phyloP scores from a whole-genome alignment of 2,329 filamentous ascomycete genomes.

The Tolypocladium ophioglossoides region DNA sequence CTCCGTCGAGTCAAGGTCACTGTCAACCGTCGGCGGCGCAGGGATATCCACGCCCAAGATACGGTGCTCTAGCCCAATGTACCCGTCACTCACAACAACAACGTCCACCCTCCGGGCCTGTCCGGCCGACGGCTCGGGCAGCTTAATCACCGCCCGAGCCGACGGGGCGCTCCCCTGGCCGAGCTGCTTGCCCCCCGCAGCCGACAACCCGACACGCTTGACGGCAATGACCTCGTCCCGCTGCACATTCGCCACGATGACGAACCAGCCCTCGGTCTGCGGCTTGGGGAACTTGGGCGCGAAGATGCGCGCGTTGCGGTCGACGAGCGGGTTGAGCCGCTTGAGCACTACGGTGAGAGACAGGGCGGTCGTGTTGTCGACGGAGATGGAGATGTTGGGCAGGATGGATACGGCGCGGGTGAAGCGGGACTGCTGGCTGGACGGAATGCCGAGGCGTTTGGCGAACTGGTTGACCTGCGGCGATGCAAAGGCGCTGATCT shows the following conservation, averaged over 20 bases:
- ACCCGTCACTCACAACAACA: conserved; percentile 74
- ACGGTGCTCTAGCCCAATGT: conserved; percentile 60
- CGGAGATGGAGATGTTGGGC: conserved; percentile 55
- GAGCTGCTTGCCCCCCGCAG: conserved; percentile 16
- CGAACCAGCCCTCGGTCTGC: conserved; percentile 89
- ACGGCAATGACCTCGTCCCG: conserved; percentile 73
- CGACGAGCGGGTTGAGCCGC: conserved; percentile 54
- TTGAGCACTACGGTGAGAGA: conserved; percentile 53
- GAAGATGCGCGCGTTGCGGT: conserved; percentile 65
- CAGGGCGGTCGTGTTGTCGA: conserved; percentile 49
- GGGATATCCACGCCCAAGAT: conserved; percentile 41
- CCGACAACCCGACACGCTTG: conserved; percentile 71
- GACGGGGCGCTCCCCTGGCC: conserved; percentile 35
- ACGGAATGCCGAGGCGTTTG: conserved; percentile 39
- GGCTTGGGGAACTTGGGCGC: conserved; percentile 88
- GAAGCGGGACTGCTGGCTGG: conserved; percentile 34
- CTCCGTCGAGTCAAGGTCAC: conserved; percentile 34
- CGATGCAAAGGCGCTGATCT: conserved; percentile 26
- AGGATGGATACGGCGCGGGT: conserved; percentile 52
- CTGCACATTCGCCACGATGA: conserved; percentile 57
- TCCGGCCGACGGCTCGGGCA: conserved; percentile 38
- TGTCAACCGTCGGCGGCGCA: conserved; percentile 34
- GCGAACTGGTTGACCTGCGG: conserved; percentile 32
- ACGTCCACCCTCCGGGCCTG: conserved; percentile 59
- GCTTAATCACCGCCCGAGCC: conserved; percentile 46